Conservation (phyloP, 768 basidiomycete genomes). For the Tulasnella sp. region DNA sequence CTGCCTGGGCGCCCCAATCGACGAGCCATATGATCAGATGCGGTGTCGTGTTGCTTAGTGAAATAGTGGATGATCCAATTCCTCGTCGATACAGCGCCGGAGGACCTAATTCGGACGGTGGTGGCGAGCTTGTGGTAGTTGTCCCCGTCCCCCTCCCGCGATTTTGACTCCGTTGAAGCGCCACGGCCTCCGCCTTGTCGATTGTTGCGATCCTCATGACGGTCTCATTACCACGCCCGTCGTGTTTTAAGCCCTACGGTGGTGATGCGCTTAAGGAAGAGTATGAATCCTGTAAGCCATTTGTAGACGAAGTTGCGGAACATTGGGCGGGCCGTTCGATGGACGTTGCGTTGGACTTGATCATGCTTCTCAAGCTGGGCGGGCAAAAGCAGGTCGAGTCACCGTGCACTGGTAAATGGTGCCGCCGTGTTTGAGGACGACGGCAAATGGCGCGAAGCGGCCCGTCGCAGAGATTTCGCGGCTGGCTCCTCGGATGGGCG, state of each 20-base stretch:
- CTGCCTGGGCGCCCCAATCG: constrained; percentile 31
- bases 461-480: not conserved
- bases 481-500: not conserved
- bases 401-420: constrained; percentile 46
- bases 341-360: constrained; percentile 47
- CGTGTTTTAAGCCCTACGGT: constrained; percentile 50
- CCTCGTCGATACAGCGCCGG: not conserved
- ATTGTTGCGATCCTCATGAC: constrained; percentile 33
- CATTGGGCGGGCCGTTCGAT: constrained; percentile 51
- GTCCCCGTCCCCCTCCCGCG: constrained; percentile 1
- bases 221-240: constrained; percentile 38
- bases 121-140: constrained; percentile 18
- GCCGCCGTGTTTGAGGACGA: not conserved
- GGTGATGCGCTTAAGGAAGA: constrained; percentile 31
- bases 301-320: constrained; percentile 39
- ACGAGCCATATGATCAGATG: constrained; percentile 33
- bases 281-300: not conserved
- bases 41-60: constrained; percentile 40
- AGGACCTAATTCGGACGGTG: not conserved
- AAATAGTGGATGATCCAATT: constrained; percentile 39
- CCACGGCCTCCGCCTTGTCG: not conserved
- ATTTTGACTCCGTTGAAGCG: not conserved
- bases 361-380: constrained; percentile 44
- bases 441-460: constrained; percentile 7
- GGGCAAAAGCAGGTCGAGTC: constrained; percentile 56